Conservation (phyloP, 345 rosid genomes). For the Gossypium mustelinum region DNA sequence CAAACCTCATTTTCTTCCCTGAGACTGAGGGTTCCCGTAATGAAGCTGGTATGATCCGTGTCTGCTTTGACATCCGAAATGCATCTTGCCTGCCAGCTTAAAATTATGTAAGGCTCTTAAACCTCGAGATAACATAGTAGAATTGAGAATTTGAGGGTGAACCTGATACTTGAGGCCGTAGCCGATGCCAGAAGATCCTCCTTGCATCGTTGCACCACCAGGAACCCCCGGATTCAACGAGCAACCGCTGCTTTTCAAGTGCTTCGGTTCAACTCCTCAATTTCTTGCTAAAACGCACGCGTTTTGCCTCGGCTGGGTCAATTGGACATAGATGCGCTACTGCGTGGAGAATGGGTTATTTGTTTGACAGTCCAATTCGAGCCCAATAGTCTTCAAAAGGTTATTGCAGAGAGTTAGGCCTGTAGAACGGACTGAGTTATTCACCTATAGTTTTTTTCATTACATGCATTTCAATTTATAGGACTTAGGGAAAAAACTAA, state of each 20-base stretch:
- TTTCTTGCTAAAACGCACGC: neutral
- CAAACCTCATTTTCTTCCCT: conserved; percentile 92
- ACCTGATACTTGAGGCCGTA: conserved; percentile 94
- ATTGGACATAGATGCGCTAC: neutral
- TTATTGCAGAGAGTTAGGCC: too few relatives aligned
- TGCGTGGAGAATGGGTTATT: neutral
- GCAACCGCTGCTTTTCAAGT: neutral
- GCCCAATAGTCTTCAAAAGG: neutral
- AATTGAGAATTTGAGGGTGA: neutral
- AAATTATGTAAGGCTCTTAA: conserved; percentile 4
- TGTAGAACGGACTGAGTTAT: too few relatives aligned
- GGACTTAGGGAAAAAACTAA: too few relatives aligned
- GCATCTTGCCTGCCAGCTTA: conserved; percentile 68
- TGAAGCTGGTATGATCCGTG: conserved; percentile 89
- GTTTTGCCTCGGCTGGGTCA: neutral
- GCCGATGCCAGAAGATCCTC: conserved; percentile 83
- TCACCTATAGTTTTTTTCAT: too few relatives aligned
- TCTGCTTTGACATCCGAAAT: conserved; percentile 92
- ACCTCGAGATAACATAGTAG: neutral
- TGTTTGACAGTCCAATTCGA: neutral
- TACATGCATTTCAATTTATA: too few relatives aligned
- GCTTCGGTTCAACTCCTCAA: neutral
- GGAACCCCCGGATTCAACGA: neutral
- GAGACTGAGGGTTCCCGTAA: conserved; percentile 90
- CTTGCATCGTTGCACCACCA: conserved; percentile 21